These are phyloP conservation scores for Xerocomus subilludens DNA, from an alignment of 1,284 basidiomycete genomes.

Conservation along the genomic window DNA sequence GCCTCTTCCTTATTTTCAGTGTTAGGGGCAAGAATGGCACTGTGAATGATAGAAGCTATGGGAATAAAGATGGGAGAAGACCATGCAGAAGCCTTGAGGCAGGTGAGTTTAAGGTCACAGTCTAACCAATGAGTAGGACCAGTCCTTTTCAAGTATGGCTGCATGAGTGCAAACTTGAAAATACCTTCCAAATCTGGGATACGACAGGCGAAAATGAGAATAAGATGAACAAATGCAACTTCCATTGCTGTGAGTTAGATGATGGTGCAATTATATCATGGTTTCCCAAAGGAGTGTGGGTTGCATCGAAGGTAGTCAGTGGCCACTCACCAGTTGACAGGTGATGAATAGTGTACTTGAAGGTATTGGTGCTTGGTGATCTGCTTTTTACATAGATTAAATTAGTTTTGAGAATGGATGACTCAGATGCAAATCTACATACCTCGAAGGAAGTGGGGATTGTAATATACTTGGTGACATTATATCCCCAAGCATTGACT, in stretches of 20 bases:
- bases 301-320: not conserved
- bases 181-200: not conserved
- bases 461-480: too few relatives aligned
- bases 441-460: too few relatives aligned
- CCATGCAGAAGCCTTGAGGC: not conserved
- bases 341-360: not conserved
- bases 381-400: too few relatives aligned
- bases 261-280: constrained; percentile 8
- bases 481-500: too few relatives aligned
- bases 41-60: constrained; percentile 8
- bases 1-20: not conserved
- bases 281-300: not conserved
- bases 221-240: not conserved
- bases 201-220: constrained; percentile 14
- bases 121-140: not conserved
- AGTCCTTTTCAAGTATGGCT: not conserved
- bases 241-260: not conserved
- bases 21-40: constrained; percentile 7
- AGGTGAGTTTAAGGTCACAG: not conserved
- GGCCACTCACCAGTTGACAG: not conserved
- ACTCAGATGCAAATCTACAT: too few relatives aligned
- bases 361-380: not conserved
- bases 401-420: too few relatives aligned
- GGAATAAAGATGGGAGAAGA: constrained; percentile 11
- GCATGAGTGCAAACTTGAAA: constrained; percentile 15